phyloP scores from a whole-genome alignment of 163 green algal genomes.

The Coccomyxa subellipsoidea region DNA sequence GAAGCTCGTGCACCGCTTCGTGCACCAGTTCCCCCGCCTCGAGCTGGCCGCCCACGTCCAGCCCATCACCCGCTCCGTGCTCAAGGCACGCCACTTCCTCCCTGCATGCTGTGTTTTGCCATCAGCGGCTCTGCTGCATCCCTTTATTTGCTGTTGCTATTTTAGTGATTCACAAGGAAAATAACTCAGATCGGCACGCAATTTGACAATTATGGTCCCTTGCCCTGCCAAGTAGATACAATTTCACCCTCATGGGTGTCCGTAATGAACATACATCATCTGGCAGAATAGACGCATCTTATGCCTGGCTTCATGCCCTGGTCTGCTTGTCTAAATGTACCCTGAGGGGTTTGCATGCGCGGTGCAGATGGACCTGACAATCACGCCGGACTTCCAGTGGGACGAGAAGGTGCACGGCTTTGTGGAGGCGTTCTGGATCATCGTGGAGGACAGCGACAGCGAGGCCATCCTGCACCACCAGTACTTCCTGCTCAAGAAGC shows the following conservation, averaged over 20 bases:
- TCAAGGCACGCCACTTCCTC: slow-evolving; percentile 48
- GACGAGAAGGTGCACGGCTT: slow-evolving; percentile 80
- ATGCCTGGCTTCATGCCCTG: no score
- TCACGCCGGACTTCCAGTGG: slow-evolving; percentile 98
- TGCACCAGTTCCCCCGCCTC: slow-evolving; percentile 84
- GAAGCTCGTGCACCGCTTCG: slow-evolving; percentile 87
- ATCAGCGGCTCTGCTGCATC: no score
- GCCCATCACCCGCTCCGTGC: slow-evolving; percentile 87
- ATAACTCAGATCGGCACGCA: no score
- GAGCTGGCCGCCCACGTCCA: slow-evolving; percentile 87
- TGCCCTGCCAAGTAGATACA: no score
- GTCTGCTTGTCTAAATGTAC: no score
- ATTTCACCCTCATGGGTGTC: no score
- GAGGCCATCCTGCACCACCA: slow-evolving; percentile 93
- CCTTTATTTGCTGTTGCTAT: no score
- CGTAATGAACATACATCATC: no score
- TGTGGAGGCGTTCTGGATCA: slow-evolving; percentile 94
- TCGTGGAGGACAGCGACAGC: slow-evolving; percentile 92
- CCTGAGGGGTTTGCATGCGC: no score
- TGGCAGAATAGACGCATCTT: no score
- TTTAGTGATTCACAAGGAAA: no score
- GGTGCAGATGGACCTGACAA: slow-evolving; percentile 85
- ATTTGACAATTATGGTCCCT: no score
- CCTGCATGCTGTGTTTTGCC: background rate
- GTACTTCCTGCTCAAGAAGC: slow-evolving; percentile 90